These are phyloP conservation scores for Suhomyces panamericanus DNA, from an alignment of 1,139 yeast species.

Conservation along the genomic window DNA sequence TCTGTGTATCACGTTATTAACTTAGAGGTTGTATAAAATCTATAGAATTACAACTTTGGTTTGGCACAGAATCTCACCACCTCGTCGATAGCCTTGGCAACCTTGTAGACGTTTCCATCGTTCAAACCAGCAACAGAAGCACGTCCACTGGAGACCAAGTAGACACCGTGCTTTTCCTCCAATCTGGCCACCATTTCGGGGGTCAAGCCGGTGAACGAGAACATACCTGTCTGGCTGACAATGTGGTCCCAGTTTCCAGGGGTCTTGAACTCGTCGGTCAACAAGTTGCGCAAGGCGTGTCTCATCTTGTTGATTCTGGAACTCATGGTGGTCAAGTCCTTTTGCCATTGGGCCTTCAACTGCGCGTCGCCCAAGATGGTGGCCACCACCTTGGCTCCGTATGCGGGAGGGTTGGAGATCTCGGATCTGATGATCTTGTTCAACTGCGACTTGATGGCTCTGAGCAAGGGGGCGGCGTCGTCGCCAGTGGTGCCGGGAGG, in stretches of 20 bases:
- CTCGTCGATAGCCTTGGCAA: slow-evolving; percentile 81
- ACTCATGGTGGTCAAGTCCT: slow-evolving; percentile 86
- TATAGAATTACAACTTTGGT: slow-evolving; percentile 30
- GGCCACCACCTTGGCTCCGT: slow-evolving; percentile 92
- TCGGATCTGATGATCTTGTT: slow-evolving; percentile 78
- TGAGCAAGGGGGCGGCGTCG: slow-evolving; percentile 13
- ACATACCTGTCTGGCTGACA: slow-evolving; percentile 93
- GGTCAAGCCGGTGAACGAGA: slow-evolving; percentile 85
- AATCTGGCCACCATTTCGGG: slow-evolving; percentile 79
- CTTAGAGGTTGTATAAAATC: neutral
- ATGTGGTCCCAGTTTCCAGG: slow-evolving; percentile 95
- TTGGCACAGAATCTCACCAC: slow-evolving; percentile 54
- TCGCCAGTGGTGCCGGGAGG: slow-evolving; percentile 39
- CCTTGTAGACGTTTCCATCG: slow-evolving; percentile 71
- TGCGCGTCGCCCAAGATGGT: slow-evolving; percentile 65
- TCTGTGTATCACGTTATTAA: neutral
- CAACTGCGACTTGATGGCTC: slow-evolving; percentile 72
- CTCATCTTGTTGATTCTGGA: slow-evolving; percentile 82
- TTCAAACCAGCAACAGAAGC: slow-evolving; percentile 94
- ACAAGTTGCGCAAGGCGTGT: slow-evolving; percentile 56
- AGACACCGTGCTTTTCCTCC: slow-evolving; percentile 76
- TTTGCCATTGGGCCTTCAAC: slow-evolving; percentile 78
- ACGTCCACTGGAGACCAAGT: slow-evolving; percentile 81
- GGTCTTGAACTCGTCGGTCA: slow-evolving; percentile 61
- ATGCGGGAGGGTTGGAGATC: slow-evolving; percentile 92